Percentiles rank a stretch among this genome's conserved stretches.
Evolutionary conservation across 1,284 basidiomycete genomes (phyloP).

Genomic region (Schizophyllum amplum): DNA sequence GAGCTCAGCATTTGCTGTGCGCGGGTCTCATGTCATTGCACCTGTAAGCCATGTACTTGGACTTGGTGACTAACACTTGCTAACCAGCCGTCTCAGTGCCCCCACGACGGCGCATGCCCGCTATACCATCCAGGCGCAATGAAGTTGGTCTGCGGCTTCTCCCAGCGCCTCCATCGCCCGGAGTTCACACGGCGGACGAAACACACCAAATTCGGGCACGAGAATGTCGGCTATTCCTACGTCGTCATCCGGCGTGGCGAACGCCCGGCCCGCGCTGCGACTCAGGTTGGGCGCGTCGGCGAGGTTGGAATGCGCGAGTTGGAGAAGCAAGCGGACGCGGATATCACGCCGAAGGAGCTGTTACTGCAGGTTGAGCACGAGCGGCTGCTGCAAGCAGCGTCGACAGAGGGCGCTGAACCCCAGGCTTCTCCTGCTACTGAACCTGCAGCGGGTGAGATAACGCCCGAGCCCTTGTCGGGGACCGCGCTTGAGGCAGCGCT

Average conservation of each 20-base stretch:
- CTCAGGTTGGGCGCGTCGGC: slow-evolving; percentile 57
- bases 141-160: slow-evolving; percentile 72
- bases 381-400: background rate
- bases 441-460: background rate
- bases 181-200: slow-evolving; percentile 82
- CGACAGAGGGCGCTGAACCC: slow-evolving; percentile 8
- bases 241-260: slow-evolving; percentile 79
- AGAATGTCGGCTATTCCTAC: slow-evolving; percentile 86
- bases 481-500: slow-evolving; percentile 40
- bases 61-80: too few species aligned
- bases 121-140: slow-evolving; percentile 44
- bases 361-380: slow-evolving; percentile 35
- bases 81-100: slow-evolving; percentile 55
- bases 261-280: slow-evolving; percentile 41
- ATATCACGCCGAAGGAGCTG: slow-evolving; percentile 31
- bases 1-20: slow-evolving; percentile 25
- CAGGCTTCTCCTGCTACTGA: background rate
- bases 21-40: slow-evolving; percentile 74
- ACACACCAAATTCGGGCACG: slow-evolving; percentile 76
- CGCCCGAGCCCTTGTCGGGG: slow-evolving; percentile 12
- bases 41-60: slow-evolving; percentile 21
- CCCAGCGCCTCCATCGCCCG: slow-evolving; percentile 83
- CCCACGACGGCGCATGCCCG: slow-evolving; percentile 87
- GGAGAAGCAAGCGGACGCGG: slow-evolving; percentile 28
- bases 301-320: slow-evolving; percentile 42